Conservation (phyloP, 163 green algal genomes). For the Scenedesmus sp. region DNA sequence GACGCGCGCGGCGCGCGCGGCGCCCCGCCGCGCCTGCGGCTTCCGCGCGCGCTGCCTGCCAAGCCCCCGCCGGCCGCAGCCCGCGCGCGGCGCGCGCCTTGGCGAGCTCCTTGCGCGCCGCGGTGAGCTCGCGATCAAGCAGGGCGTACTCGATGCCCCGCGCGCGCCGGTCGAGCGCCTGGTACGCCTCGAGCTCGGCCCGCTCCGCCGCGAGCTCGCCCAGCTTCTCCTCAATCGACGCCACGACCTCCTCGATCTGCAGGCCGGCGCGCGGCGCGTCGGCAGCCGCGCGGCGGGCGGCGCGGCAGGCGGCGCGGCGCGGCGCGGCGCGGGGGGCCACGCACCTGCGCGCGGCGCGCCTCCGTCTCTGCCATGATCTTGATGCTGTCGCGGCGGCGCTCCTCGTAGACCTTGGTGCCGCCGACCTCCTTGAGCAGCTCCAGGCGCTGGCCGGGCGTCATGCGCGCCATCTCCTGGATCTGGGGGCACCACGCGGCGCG, state of each 20-base stretch:
- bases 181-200: conserved; percentile 91
- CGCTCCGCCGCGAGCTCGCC: conserved; percentile 89
- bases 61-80: too few species aligned
- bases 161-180: conserved; percentile 80
- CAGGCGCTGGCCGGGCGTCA: conserved; percentile 92
- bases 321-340: neutral
- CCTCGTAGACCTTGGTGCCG: conserved; percentile 94
- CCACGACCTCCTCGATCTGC: conserved; percentile 70
- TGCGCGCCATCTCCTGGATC: conserved; percentile 84
- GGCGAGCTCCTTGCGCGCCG: conserved; percentile 49
- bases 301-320: neutral
- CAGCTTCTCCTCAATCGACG: conserved; percentile 82
- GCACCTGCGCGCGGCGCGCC: conserved; percentile 60
- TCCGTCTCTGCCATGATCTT: conserved; percentile 93
- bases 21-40: too few species aligned
- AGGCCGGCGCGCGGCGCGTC: neutral
- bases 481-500: conserved; percentile 44
- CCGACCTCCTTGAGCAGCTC: conserved; percentile 99
- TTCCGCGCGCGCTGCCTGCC: too few species aligned
- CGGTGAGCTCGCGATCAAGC: conserved; percentile 86
- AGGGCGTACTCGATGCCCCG: conserved; percentile 93
- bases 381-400: conserved; percentile 85
- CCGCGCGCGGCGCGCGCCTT: too few species aligned
- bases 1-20: too few species aligned
- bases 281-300: neutral